Percentiles rank a stretch among this genome's conserved stretches.
Conservation (phyloP, 164 flowering plant species). For the Stephania yunnanensis region DNA sequence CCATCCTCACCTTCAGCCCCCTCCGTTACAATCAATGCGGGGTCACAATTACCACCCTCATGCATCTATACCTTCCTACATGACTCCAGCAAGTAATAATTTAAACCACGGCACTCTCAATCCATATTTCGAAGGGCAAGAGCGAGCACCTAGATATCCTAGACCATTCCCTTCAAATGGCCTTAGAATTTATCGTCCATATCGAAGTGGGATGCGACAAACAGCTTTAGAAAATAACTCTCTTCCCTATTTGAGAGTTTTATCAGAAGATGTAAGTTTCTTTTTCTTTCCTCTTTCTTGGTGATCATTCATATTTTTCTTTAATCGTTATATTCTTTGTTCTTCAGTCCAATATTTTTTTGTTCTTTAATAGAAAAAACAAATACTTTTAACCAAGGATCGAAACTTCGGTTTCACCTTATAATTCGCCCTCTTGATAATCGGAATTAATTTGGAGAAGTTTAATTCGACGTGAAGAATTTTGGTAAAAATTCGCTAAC, state of each 20-base stretch:
- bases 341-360: background rate
- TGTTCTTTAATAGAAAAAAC: background rate
- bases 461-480: too few relatives aligned
- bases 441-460: too few relatives aligned
- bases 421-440: too few relatives aligned
- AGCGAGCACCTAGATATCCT: constrained; percentile 34
- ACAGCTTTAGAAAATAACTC: constrained; percentile 33
- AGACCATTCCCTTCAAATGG: constrained; percentile 43
- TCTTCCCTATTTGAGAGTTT: constrained; percentile 44
- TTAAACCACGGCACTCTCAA: constrained; percentile 21
- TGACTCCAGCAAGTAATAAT: constrained; percentile 27
- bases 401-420: too few relatives aligned
- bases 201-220: constrained; percentile 35
- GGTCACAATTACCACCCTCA: constrained; percentile 41
- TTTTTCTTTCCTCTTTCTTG: background rate
- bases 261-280: constrained; percentile 54
- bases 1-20: constrained; percentile 27
- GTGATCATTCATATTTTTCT: background rate
- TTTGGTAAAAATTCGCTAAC: too few relatives aligned
- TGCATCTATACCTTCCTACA: constrained; percentile 30
- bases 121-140: constrained; percentile 32
- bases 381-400: too few relatives aligned
- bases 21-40: constrained; percentile 39
- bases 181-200: constrained; percentile 39
- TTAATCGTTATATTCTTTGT: background rate